Percentiles rank a stretch among this genome's conserved stretches.
Conservation (phyloP, 257 asterid species). For the Solanum okadae region DNA sequence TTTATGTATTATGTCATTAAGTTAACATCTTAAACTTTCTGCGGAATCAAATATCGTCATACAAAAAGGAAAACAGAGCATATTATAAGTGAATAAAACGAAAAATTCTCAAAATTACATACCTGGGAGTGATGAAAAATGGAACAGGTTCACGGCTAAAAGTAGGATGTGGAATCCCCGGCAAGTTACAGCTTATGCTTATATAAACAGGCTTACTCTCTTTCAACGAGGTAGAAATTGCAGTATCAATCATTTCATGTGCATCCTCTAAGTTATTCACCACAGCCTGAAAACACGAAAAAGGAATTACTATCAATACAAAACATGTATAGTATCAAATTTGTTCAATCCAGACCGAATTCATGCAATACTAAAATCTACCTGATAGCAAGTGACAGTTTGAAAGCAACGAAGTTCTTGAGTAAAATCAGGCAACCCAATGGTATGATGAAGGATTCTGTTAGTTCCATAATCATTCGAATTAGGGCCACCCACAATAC, state of each 20-base stretch:
- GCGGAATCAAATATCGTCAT: not conserved
- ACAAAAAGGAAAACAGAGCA: not conserved
- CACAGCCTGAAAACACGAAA: conserved; percentile 26
- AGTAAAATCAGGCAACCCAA: conserved; percentile 18
- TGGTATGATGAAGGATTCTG: conserved; percentile 15
- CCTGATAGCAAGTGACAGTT: conserved; percentile 19
- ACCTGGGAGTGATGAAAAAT: conserved; percentile 42
- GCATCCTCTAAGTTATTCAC: conserved; percentile 55
- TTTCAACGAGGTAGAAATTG: conserved; percentile 53
- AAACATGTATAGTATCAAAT: not conserved
- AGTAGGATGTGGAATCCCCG: conserved; percentile 55
- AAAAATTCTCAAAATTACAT: not conserved
- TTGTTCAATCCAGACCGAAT: not conserved
- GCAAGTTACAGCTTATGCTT: conserved; percentile 51
- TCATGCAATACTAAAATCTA: not conserved
- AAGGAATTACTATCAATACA: not conserved
- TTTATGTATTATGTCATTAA: too few species aligned
- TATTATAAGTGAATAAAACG: not conserved
- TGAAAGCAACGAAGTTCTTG: conserved; percentile 19
- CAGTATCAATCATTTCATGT: conserved; percentile 55
- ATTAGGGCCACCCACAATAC: conserved; percentile 12
- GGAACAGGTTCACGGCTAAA: conserved; percentile 60
- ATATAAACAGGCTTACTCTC: conserved; percentile 59
- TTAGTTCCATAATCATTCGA: conserved; percentile 12
- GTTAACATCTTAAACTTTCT: not conserved